A percentile compares a stretch with the other conserved stretches of the same genome.
These are phyloP conservation scores for Alternaria brassicae DNA, from an alignment of 2,329 filamentous ascomycete species.

Conservation along the genomic window DNA sequence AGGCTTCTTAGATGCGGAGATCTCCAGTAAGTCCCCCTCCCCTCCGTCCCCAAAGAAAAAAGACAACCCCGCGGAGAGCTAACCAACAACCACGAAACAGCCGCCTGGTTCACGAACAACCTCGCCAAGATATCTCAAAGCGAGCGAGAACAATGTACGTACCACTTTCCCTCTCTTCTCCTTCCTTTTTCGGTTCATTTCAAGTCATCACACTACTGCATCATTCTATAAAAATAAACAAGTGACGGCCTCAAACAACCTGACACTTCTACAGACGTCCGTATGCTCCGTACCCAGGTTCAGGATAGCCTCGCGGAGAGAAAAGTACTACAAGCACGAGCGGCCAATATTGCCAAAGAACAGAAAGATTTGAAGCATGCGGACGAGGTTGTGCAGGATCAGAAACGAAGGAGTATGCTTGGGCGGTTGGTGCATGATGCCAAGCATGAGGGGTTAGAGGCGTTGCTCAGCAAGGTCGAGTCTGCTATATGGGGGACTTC, in stretches of 20 bases:
- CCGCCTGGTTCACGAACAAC: background rate
- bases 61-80: background rate
- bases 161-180: too few relatives aligned
- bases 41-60: too few relatives aligned
- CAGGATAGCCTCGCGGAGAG: background rate
- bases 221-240: too few relatives aligned
- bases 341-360: background rate
- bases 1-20: background rate
- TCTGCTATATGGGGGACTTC: background rate
- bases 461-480: background rate
- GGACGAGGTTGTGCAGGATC: rapidly evolving
- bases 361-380: background rate
- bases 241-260: too few relatives aligned
- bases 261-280: too few relatives aligned
- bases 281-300: background rate
- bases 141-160: background rate
- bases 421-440: background rate
- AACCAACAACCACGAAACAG: background rate
- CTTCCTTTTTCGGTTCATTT: too few relatives aligned
- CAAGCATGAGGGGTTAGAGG: background rate
- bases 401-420: background rate
- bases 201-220: too few relatives aligned
- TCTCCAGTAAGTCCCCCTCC: background rate
- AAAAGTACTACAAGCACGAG: background rate
- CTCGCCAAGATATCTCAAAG: background rate